Percentiles rank a stretch among this genome's conserved stretches.
phyloP scores from a whole-genome alignment of 2,329 filamentous ascomycete genomes.

The Arthrobotrys megalospora region DNA sequence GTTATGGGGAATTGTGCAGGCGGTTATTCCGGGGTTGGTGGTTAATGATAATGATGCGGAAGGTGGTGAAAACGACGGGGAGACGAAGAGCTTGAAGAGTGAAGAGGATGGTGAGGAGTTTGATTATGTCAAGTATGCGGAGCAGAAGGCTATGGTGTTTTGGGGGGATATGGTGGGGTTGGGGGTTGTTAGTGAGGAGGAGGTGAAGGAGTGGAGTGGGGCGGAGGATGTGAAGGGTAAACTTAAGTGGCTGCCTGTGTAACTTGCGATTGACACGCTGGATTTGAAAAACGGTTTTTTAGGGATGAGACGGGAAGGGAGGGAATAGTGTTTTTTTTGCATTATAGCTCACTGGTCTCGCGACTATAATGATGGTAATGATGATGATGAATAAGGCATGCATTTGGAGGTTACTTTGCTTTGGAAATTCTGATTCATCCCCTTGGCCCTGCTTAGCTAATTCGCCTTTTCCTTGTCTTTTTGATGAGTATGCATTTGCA shows the following conservation, averaged over 20 bases:
- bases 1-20: conserved; percentile 96
- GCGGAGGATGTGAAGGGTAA: conserved; percentile 53
- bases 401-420: conserved; percentile 15
- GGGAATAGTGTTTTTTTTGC: conserved; percentile 13
- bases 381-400: conserved; percentile 5
- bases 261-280: not conserved
- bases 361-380: not conserved
- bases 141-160: conserved; percentile 92
- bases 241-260: conserved; percentile 53
- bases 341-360: conserved; percentile 1
- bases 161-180: conserved; percentile 89
- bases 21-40: conserved; percentile 81
- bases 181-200: conserved; percentile 81
- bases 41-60: conserved; percentile 61
- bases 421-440: not conserved
- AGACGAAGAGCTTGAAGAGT: conserved; percentile 65
- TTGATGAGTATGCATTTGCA: not conserved
- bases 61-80: conserved; percentile 62
- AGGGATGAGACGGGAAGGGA: not conserved
- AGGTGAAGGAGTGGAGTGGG: conserved; percentile 71
- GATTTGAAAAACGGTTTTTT: not conserved
- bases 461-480: not conserved
- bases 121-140: conserved; percentile 91
- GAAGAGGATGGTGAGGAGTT: conserved; percentile 81
- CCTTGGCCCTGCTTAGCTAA: not conserved